Evolutionary conservation across 2,329 filamentous ascomycete genomes (phyloP).

Genomic region (Colletotrichum magnum): DNA sequence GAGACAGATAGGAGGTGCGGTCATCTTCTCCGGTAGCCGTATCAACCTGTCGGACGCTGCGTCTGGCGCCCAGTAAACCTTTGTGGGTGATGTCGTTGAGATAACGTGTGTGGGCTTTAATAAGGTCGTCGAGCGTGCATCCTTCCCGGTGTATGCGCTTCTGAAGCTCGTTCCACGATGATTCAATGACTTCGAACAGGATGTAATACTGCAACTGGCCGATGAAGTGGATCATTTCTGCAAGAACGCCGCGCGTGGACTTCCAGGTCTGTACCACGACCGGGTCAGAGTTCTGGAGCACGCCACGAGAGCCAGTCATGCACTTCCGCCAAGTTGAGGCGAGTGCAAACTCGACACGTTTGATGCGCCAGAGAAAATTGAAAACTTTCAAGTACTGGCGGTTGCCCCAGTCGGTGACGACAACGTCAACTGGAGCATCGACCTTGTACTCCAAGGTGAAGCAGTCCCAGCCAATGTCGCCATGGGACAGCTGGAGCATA

Average conservation of each 20-base stretch:
- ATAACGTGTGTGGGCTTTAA: slow-evolving; percentile 90
- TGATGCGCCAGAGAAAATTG: slow-evolving; percentile 98
- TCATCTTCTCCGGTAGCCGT: slow-evolving; percentile 72
- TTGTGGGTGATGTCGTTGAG: slow-evolving; percentile 96
- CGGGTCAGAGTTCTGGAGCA: slow-evolving; percentile 80
- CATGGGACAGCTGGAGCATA: slow-evolving; percentile 96
- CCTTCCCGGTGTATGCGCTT: slow-evolving; percentile 85
- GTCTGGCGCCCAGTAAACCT: slow-evolving; percentile 85
- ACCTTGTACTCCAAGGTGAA: slow-evolving; percentile 99
- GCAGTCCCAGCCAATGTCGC: slow-evolving; percentile 98
- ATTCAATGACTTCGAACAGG: slow-evolving; percentile 97
- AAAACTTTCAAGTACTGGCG: slow-evolving; percentile 99
- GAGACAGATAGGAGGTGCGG: slow-evolving; percentile 83
- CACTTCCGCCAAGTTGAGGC: slow-evolving; percentile 93
- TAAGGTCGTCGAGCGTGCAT: slow-evolving; percentile 94
- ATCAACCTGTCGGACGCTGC: slow-evolving; percentile 57
- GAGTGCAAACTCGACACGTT: slow-evolving; percentile 95
- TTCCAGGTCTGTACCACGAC: slow-evolving; percentile 89
- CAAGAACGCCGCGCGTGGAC: slow-evolving; percentile 85
- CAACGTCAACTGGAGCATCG: slow-evolving; percentile 94
- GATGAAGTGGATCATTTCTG: slow-evolving; percentile 99
- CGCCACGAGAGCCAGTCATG: slow-evolving; percentile 95
- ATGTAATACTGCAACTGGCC: slow-evolving; percentile 99
- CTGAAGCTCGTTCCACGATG: slow-evolving; percentile 93
- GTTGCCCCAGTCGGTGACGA: slow-evolving; percentile 95